Evolutionary conservation across 169 alveolate genomes (phyloP).

Genomic region (Plasmodium gallinaceum): DNA sequence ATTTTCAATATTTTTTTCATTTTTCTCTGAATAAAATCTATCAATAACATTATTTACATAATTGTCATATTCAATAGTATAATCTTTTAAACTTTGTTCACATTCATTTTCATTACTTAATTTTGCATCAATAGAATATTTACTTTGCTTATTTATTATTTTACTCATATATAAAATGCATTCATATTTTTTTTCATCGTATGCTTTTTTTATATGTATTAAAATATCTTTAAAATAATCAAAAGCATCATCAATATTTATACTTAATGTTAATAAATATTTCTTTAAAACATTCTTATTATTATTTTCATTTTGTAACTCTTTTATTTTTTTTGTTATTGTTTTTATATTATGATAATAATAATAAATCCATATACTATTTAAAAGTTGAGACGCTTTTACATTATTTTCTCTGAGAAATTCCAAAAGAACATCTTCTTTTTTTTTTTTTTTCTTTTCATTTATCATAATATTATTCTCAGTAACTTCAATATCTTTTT

Average conservation of each 20-base stretch:
- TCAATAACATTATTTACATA: conserved; percentile 35
- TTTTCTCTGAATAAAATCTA: conserved; percentile 17
- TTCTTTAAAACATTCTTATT: conserved; percentile 4
- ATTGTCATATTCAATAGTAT: conserved; percentile 20
- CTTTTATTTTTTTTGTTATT: conserved; percentile 23
- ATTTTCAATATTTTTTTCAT: background rate
- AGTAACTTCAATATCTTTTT: background rate
- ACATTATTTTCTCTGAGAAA: conserved; percentile 23
- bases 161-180: conserved; percentile 27
- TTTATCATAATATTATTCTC: conserved; percentile 3
- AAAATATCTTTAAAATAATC: conserved; percentile 22
- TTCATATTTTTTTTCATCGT: conserved; percentile 29
- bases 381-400: conserved; percentile 2
- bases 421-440: conserved; percentile 36
- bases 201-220: conserved; percentile 17
- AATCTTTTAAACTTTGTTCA: background rate
- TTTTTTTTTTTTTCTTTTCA: conserved; percentile 35
- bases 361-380: conserved; percentile 46
- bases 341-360: conserved; percentile 54
- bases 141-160: background rate
- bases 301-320: conserved; percentile 14
- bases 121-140: background rate
- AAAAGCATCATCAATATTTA: conserved; percentile 52
- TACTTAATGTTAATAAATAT: conserved; percentile 14
- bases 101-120: background rate